phyloP scores from a whole-genome alignment of 192 early-diverging fungal genomes.

The Fimicolochytrium jonesii region DNA sequence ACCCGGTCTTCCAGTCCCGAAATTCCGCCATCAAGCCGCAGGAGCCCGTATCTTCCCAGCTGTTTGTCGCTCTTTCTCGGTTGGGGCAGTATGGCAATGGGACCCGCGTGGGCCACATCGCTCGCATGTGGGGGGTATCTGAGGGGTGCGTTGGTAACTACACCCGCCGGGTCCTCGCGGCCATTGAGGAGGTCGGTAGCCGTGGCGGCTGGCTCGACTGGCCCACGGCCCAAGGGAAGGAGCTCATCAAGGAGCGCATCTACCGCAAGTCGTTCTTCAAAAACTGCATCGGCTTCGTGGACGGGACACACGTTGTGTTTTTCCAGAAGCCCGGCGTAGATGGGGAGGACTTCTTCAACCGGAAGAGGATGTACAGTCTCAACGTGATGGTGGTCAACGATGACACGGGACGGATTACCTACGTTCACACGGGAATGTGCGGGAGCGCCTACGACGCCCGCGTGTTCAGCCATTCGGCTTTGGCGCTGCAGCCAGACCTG shows the following conservation, averaged over 20 bases:
- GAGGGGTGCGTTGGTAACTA: not conserved
- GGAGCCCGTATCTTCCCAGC: no score
- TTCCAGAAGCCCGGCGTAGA: not conserved
- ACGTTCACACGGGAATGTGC: not conserved
- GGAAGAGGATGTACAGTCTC: not conserved
- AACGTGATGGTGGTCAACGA: conserved; percentile 7
- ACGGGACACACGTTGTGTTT: not conserved
- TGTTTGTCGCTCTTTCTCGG: not conserved
- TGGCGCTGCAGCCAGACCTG: not conserved
- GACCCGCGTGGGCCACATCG: not conserved
- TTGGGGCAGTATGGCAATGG: not conserved
- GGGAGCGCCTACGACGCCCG: conserved; percentile 1
- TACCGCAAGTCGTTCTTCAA: not conserved
- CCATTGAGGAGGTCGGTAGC: not conserved
- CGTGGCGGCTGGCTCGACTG: not conserved
- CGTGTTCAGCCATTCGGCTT: not conserved
- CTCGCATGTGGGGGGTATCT: not conserved
- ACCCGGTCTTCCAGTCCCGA: not conserved
- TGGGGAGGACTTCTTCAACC: not conserved
- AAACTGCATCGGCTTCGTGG: not conserved
- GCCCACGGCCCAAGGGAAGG: not conserved
- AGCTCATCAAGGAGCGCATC: not conserved
- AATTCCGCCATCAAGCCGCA: no score
- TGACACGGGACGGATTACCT: not conserved
- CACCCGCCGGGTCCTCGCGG: not conserved